These are phyloP conservation scores for Rhynchospora pubera DNA, from an alignment of 176 grass and related monocot species.

Conservation along the genomic window DNA sequence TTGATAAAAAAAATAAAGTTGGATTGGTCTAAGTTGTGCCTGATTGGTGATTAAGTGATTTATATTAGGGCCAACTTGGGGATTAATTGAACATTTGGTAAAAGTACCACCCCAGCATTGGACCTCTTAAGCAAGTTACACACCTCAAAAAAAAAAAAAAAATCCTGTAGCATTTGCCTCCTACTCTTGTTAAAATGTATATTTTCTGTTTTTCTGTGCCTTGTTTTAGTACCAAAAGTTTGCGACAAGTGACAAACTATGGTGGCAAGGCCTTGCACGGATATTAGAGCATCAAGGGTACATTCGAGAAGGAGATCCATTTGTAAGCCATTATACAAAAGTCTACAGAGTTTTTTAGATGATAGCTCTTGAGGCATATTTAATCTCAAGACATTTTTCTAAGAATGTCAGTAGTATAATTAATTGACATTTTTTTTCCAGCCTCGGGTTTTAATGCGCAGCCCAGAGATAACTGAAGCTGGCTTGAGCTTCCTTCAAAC, in stretches of 20 bases:
- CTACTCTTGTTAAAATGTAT: neutral
- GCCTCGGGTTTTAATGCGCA: conserved; percentile 52
- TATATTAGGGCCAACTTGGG: neutral
- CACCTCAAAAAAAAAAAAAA: no score
- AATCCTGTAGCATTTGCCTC: neutral
- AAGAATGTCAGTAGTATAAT: neutral
- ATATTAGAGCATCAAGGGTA: conserved; percentile 54
- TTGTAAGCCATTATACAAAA: conserved; percentile 42
- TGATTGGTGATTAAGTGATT: neutral
- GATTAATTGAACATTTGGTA: neutral
- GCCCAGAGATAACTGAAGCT: conserved; percentile 47
- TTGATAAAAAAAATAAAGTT: neutral
- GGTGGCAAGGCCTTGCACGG: conserved; percentile 86
- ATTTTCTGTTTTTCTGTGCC: neutral
- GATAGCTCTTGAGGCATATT: conserved; percentile 13
- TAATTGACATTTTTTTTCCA: conserved; percentile 27
- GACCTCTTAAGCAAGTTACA: neutral
- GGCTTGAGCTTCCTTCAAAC: conserved; percentile 40
- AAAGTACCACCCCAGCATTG: neutral
- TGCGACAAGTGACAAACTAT: conserved; percentile 45
- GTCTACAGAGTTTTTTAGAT: neutral
- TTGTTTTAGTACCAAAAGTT: conserved; percentile 53
- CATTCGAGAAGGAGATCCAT: conserved; percentile 69
- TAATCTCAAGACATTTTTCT: neutral
- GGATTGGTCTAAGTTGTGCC: neutral